These are phyloP conservation scores for Paragyromitra xinjiangensis DNA, from an alignment of 495 filamentous ascomycete species.

Conservation along the genomic window DNA sequence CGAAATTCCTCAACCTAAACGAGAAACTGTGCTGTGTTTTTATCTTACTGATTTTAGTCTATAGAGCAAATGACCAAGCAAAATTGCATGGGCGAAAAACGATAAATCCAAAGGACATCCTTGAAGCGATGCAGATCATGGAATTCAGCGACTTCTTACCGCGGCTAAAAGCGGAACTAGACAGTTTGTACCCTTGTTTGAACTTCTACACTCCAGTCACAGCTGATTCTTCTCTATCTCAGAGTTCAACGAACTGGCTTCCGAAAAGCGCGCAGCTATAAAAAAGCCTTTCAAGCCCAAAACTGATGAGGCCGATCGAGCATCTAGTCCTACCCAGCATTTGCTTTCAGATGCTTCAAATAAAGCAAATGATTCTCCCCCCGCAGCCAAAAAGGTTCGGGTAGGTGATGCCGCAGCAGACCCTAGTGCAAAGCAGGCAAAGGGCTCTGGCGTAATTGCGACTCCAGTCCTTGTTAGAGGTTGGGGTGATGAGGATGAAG, in stretches of 20 bases:
- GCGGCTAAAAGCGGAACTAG: constrained; percentile 67
- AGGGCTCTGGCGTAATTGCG: neutral
- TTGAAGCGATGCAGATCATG: constrained; percentile 79
- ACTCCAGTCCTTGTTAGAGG: constrained; percentile 24
- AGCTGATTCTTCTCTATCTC: constrained; percentile 21
- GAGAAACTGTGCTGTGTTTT: neutral
- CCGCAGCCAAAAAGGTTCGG: constrained; percentile 45
- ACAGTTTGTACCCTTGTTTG: constrained; percentile 61
- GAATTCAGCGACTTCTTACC: constrained; percentile 78
- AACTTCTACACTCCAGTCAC: neutral
- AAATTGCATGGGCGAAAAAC: constrained; percentile 77
- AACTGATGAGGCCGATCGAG: neutral
- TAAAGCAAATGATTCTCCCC: constrained; percentile 34
- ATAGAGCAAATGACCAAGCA: constrained; percentile 80
- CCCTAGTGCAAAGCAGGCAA: constrained; percentile 5
- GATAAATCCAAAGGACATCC: constrained; percentile 82
- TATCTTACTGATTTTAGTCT: constrained; percentile 17
- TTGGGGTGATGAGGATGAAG: constrained; percentile 50
- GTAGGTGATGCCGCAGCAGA: constrained; percentile 6
- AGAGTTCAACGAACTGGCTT: constrained; percentile 67
- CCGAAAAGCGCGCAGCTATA: constrained; percentile 64
- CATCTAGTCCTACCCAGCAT: constrained; percentile 9
- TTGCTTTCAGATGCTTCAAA: constrained; percentile 8
- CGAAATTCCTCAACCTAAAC: constrained; percentile 54
- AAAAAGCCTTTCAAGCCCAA: constrained; percentile 59